A percentile compares a stretch with the other conserved stretches of the same genome.
These are phyloP conservation scores for Helianthus annuus DNA, from an alignment of 129 eudicot species.

Conservation along the genomic window HanXRQr2.0-SUNRISE NC_035446.2:82295695-82296194, in stretches of 20 bases:
- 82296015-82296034: slow-evolving; percentile 23
- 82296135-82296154: not conserved
- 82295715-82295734: slow-evolving; percentile 18
- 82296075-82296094: slow-evolving; percentile 27
- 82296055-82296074: slow-evolving; percentile 27
- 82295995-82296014: slow-evolving; percentile 24
- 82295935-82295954: slow-evolving; percentile 21
- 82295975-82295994: slow-evolving; percentile 27
- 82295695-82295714: slow-evolving; percentile 20
- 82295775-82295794: slow-evolving; percentile 36
- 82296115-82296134: not conserved
- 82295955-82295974: slow-evolving; percentile 9
- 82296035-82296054: slow-evolving; percentile 36
- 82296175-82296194: slow-evolving; percentile 15
- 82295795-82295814: slow-evolving; percentile 19
- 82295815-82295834: slow-evolving; percentile 3
- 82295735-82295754: slow-evolving; percentile 22
- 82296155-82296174: slow-evolving; percentile 5
- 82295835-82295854: not conserved
- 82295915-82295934: slow-evolving; percentile 16
- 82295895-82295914: not conserved
- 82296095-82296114: slow-evolving; percentile 2
- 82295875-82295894: not conserved
- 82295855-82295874: slow-evolving; percentile 19
- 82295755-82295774: slow-evolving; percentile 20